Percentiles rank a stretch among this genome's conserved stretches.
phyloP scores from a whole-genome alignment of 306 rosid genomes.

The Dryas octopetala region DNA sequence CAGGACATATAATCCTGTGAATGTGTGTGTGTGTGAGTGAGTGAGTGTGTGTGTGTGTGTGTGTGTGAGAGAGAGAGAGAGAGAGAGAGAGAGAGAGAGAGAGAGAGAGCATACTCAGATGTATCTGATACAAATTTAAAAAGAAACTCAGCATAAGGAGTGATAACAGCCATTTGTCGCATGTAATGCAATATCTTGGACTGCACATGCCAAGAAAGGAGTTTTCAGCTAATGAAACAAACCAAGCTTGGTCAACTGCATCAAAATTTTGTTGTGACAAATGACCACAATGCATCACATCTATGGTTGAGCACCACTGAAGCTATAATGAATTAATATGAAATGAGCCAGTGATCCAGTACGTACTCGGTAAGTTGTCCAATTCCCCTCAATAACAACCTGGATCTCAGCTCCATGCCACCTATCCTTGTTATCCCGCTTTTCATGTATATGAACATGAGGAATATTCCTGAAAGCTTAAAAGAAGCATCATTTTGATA shows the following conservation, averaged over 20 bases:
- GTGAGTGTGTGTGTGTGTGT: not conserved
- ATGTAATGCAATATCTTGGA: conserved; percentile 91
- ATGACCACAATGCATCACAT: conserved; percentile 13
- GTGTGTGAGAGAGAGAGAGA: not conserved
- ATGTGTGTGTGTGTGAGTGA: not conserved
- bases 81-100: conserved; percentile 23
- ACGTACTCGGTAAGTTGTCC: conserved; percentile 95
- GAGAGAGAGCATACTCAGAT: conserved; percentile 61
- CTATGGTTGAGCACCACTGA: not conserved
- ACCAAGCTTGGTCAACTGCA: not conserved
- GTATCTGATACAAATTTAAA: conserved; percentile 80
- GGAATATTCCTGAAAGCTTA: conserved; percentile 78
- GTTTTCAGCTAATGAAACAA: conserved; percentile 22
- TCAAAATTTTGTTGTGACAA: conserved; percentile 7
- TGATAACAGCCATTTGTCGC: conserved; percentile 89
- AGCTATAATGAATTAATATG: conserved; percentile 21
- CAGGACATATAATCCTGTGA: conserved; percentile 13
- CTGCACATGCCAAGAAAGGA: conserved; percentile 54
- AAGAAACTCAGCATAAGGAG: conserved; percentile 71
- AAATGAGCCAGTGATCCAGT: conserved; percentile 11
- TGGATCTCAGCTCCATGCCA: conserved; percentile 98
- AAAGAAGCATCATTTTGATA: conserved; percentile 24
- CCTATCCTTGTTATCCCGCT: conserved; percentile 55
- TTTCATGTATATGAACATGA: conserved; percentile 84
- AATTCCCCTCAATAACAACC: conserved; percentile 97